A percentile compares a stretch with the other conserved stretches of the same genome.
Conservation (phyloP, 176 grass and related monocot genomes). For the Phoenix dactylifera region DNA sequence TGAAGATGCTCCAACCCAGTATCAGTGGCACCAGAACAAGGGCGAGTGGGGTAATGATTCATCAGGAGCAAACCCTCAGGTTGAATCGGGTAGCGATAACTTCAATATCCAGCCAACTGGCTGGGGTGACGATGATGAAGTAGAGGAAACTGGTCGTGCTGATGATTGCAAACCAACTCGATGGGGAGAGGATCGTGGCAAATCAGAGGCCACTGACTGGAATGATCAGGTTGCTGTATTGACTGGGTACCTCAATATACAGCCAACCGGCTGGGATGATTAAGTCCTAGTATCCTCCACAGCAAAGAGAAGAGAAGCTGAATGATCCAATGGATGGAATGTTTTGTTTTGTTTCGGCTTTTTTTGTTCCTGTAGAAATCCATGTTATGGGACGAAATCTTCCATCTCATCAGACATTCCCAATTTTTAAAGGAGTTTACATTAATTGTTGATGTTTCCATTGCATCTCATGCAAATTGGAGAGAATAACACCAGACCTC, state of each 20-base stretch:
- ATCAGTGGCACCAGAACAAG: not conserved
- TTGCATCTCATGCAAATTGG: no score
- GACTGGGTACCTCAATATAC: conserved; percentile 40
- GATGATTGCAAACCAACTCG: not conserved
- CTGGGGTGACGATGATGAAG: not conserved
- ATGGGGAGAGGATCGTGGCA: not conserved
- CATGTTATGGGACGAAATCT: no score
- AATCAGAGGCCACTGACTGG: conserved; percentile 22
- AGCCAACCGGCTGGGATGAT: not conserved
- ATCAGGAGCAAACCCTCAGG: not conserved
- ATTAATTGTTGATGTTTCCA: no score
- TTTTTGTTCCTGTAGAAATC: no score
- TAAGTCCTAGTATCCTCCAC: not conserved
- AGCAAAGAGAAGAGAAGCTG: no score
- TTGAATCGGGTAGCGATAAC: not conserved
- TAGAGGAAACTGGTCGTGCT: conserved; percentile 8
- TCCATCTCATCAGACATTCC: no score
- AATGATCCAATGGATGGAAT: conserved; percentile 35
- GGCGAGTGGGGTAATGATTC: not conserved
- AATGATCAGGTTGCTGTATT: conserved; percentile 25
- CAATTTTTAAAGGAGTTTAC: no score
- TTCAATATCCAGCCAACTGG: conserved; percentile 2
- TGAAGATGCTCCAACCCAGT: not conserved
- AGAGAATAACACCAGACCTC: no score
- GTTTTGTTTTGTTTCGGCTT: conserved; percentile 4